Evolutionary conservation across 805 yeast species (phyloP).

Genomic region (Metschnikowia rubicola): DNA sequence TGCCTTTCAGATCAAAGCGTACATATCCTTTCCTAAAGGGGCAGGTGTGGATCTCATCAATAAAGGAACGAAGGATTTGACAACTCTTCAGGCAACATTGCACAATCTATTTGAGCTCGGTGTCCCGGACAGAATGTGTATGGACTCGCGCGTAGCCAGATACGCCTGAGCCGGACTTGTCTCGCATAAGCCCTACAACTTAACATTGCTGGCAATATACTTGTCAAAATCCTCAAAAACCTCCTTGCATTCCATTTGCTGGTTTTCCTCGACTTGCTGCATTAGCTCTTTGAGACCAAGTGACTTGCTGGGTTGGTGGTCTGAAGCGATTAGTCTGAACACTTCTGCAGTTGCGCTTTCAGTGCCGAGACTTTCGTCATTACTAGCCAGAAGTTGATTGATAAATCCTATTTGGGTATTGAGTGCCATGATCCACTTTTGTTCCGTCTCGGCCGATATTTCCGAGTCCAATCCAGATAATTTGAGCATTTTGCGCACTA

Average conservation of each 20-base stretch:
- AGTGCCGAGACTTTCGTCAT: conserved; percentile 7
- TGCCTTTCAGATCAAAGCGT: conserved; percentile 58
- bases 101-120: conserved; percentile 64
- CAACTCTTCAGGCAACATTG: conserved; percentile 60
- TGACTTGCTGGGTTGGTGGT: conserved; percentile 26
- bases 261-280: conserved; percentile 9
- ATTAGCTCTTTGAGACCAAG: conserved; percentile 20
- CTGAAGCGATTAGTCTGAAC: conserved; percentile 35
- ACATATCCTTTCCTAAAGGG: conserved; percentile 64
- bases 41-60: conserved; percentile 74
- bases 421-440: conserved; percentile 31
- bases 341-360: conserved; percentile 17
- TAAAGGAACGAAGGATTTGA: conserved; percentile 60
- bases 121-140: conserved; percentile 72
- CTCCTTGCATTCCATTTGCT: not conserved
- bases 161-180: not conserved
- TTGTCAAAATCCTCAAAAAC: not conserved
- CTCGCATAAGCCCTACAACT: not conserved
- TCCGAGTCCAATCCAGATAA: conserved; percentile 47
- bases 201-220: conserved; percentile 1
- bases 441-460: conserved; percentile 24
- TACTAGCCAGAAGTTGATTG: conserved; percentile 29
- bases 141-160: conserved; percentile 69
- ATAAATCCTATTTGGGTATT: conserved; percentile 51
- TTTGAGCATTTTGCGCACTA: conserved; percentile 34